These are phyloP conservation scores for Penicillium polonicum DNA, from an alignment of 2,329 filamentous ascomycete genomes.

Conservation along the genomic window DNA sequence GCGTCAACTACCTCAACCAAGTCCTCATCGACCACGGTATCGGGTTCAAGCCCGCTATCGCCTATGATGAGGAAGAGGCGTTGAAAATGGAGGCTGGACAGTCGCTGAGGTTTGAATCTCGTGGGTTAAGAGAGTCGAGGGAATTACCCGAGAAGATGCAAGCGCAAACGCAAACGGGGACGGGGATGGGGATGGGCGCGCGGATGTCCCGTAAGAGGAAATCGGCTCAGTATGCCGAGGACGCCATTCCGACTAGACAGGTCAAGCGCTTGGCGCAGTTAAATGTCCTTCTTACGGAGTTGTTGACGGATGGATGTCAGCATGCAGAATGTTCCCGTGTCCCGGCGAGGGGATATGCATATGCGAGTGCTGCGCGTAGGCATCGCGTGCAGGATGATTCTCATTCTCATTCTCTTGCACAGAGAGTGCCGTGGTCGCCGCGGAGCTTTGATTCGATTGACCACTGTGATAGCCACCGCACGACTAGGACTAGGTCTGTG, in stretches of 20 bases:
- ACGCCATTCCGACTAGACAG: background rate
- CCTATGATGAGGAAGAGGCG: conserved; percentile 54
- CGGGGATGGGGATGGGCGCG: too few species aligned
- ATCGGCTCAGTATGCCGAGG: background rate
- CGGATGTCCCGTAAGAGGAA: conserved; percentile 3
- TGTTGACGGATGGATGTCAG: conserved; percentile 2
- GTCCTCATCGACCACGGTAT: conserved; percentile 65
- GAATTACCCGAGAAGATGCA: background rate
- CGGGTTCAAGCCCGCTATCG: conserved; percentile 61
- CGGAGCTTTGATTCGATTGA: conserved; percentile 5
- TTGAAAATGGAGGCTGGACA: background rate
- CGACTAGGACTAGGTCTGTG: background rate
- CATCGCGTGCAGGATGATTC: background rate
- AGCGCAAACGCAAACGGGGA: background rate
- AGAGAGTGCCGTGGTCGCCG: conserved; percentile 3
- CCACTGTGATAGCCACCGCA: background rate
- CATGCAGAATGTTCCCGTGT: background rate
- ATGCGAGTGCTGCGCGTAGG: background rate
- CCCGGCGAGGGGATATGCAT: too few species aligned
- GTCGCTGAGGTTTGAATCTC: background rate
- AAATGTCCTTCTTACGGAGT: conserved; percentile 4
- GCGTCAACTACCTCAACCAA: conserved; percentile 71
- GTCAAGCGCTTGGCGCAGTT: conserved; percentile 5
- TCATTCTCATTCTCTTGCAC: background rate
- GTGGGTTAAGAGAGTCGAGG: background rate